phyloP scores from a whole-genome alignment of 1,139 yeast species.

The Barnettozyma hawaiiensis region DNA sequence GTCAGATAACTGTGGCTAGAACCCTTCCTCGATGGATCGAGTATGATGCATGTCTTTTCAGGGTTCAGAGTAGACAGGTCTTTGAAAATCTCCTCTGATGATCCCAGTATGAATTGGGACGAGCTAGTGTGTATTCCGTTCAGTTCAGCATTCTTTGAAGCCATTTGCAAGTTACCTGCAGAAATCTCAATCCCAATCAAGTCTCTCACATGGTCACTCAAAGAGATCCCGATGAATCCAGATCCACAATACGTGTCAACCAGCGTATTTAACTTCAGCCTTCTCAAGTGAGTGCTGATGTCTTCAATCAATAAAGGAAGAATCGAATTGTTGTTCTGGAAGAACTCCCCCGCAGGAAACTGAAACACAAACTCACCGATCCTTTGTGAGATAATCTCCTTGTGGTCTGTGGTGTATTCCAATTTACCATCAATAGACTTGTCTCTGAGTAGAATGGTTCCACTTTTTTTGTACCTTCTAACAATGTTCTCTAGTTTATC shows the following conservation, averaged over 20 bases:
- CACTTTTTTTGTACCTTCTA: constrained; percentile 56
- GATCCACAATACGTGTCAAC: constrained; percentile 92
- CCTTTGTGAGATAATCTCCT: constrained; percentile 61
- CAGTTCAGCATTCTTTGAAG: constrained; percentile 58
- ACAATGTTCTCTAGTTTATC: constrained; percentile 38
- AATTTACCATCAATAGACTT: constrained; percentile 35
- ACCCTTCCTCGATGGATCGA: constrained; percentile 89
- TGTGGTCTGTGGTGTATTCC: constrained; percentile 45
- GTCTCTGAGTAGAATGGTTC: constrained; percentile 70
- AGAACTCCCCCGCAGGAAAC: constrained; percentile 79
- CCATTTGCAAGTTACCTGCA: constrained; percentile 72
- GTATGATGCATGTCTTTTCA: constrained; percentile 67
- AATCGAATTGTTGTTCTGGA: constrained; percentile 81
- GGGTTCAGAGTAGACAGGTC: constrained; percentile 27
- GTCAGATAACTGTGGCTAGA: constrained; percentile 70
- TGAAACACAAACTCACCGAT: constrained; percentile 53
- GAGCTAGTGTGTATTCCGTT: constrained; percentile 59
- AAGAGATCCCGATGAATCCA: constrained; percentile 73
- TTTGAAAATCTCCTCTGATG: constrained; percentile 73
- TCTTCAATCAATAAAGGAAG: constrained; percentile 62
- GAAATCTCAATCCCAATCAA: constrained; percentile 83
- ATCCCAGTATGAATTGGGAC: constrained; percentile 68
- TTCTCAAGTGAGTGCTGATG: constrained; percentile 49
- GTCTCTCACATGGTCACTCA: constrained; percentile 56
- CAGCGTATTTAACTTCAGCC: constrained; percentile 46